These are phyloP conservation scores for Nitzschia sp. DNA, from an alignment of 108 stramenopile species.

Conservation along the genomic window DNA sequence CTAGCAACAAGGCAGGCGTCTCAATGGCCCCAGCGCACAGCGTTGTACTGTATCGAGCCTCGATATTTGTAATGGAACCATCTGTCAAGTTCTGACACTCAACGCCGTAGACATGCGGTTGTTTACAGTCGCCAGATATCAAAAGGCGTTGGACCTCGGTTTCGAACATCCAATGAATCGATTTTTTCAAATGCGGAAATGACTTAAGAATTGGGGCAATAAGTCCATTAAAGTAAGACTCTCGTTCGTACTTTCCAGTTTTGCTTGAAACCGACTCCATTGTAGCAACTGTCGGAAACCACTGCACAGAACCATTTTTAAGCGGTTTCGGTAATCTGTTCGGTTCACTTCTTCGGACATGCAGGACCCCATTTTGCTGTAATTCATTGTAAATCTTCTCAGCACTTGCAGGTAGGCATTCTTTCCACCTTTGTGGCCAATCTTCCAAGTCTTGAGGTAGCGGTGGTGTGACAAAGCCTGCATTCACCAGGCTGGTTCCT, in stretches of 20 bases:
- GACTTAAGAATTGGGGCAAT: constrained; percentile 51
- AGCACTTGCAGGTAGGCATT: constrained; percentile 9
- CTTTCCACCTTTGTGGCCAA: constrained; percentile 65
- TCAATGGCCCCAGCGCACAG: constrained; percentile 73
- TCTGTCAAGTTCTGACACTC: constrained; percentile 24
- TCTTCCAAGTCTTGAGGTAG: constrained; percentile 40
- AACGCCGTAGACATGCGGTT: constrained; percentile 6
- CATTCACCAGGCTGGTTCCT: constrained; percentile 74
- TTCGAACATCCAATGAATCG: constrained; percentile 43
- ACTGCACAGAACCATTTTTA: neutral
- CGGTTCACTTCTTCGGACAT: neutral
- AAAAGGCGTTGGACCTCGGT: constrained; percentile 60
- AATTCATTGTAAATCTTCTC: constrained; percentile 15
- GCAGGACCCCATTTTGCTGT: constrained; percentile 29
- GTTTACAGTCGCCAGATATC: neutral
- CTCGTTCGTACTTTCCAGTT: constrained; percentile 22
- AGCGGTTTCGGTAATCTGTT: neutral
- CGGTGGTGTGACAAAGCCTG: constrained; percentile 55
- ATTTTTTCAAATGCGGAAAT: constrained; percentile 38
- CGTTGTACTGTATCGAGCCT: constrained; percentile 34
- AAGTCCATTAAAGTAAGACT: constrained; percentile 65
- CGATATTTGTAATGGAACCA: neutral
- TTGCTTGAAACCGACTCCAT: neutral
- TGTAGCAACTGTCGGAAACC: neutral
- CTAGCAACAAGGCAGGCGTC: constrained; percentile 61